These are phyloP conservation scores for Alternaria conjuncta DNA, from an alignment of 2,329 filamentous ascomycete species.

Conservation along the genomic window DNA sequence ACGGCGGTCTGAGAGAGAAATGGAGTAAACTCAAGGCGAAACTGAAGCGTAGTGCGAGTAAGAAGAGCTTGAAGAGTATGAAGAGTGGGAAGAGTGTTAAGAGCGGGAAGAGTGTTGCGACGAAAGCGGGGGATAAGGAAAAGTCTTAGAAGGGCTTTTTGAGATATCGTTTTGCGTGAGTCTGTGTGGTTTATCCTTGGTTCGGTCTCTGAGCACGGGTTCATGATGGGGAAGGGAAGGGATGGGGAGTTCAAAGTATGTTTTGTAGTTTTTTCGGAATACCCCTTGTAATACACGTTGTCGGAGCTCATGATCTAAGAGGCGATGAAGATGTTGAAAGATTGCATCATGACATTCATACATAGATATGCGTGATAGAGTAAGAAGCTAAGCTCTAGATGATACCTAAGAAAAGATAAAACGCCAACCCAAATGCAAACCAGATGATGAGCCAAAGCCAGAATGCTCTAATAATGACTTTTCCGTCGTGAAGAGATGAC, in stretches of 20 bases:
- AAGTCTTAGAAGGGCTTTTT: constrained; percentile 13
- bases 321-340: neutral
- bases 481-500: neutral
- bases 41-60: constrained; percentile 41
- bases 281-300: neutral
- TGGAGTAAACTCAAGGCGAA: constrained; percentile 47
- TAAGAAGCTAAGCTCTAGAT: neutral
- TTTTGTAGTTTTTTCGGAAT: neutral
- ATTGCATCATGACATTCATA: constrained; percentile 8
- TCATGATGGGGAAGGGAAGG: neutral
- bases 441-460: neutral
- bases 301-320: neutral
- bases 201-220: neutral
- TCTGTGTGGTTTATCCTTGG: neutral
- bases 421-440: constrained; percentile 12
- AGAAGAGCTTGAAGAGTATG: constrained; percentile 42
- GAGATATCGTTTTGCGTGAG: neutral
- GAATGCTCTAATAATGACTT: neutral
- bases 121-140: constrained; percentile 6
- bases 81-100: constrained; percentile 42
- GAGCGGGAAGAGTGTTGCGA: constrained; percentile 22
- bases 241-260: neutral
- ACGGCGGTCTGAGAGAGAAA: constrained; percentile 34
- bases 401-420: neutral
- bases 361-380: neutral